phyloP scores from a whole-genome alignment of 257 asterid species.

The Phtheirospermum japonicum region DNA sequence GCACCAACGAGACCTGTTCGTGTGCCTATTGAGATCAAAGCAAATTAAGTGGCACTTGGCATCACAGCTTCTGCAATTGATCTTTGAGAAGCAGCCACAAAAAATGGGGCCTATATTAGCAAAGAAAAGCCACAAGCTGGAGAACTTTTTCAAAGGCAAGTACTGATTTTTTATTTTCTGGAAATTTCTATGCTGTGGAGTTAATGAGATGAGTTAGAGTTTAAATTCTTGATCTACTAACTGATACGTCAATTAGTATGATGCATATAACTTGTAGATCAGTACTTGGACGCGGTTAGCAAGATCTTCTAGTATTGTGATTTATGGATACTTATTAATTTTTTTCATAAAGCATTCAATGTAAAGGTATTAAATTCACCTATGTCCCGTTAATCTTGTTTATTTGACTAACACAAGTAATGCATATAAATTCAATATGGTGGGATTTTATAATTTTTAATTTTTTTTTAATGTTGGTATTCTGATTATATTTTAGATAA shows the following conservation, averaged over 20 bases:
- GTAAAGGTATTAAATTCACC: not conserved
- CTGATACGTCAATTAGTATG: not conserved
- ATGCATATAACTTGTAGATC: not conserved
- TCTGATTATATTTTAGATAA: slow-evolving; percentile 16
- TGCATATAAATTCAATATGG: not conserved
- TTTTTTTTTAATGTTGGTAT: no score
- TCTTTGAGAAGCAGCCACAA: slow-evolving; percentile 66
- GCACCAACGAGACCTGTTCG: slow-evolving; percentile 59
- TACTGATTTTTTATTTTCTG: not conserved
- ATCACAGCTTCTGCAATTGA: slow-evolving; percentile 65
- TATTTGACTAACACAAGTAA: not conserved
- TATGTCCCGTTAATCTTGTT: not conserved
- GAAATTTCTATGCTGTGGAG: not conserved
- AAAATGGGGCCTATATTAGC: slow-evolving; percentile 71
- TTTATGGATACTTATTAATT: not conserved
- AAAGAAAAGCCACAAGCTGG: slow-evolving; percentile 64
- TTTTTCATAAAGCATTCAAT: not conserved
- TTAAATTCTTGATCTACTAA: not conserved
- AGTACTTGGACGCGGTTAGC: not conserved
- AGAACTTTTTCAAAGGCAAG: slow-evolving; percentile 74
- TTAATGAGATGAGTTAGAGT: not conserved
- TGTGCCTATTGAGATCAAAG: slow-evolving; percentile 56
- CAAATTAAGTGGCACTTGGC: slow-evolving; percentile 53
- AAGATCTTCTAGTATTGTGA: not conserved
- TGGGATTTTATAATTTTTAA: not conserved